These are phyloP conservation scores for Diplotaxis tenuifolia DNA, from an alignment of 345 rosid genomes.

Conservation along the genomic window DNA sequence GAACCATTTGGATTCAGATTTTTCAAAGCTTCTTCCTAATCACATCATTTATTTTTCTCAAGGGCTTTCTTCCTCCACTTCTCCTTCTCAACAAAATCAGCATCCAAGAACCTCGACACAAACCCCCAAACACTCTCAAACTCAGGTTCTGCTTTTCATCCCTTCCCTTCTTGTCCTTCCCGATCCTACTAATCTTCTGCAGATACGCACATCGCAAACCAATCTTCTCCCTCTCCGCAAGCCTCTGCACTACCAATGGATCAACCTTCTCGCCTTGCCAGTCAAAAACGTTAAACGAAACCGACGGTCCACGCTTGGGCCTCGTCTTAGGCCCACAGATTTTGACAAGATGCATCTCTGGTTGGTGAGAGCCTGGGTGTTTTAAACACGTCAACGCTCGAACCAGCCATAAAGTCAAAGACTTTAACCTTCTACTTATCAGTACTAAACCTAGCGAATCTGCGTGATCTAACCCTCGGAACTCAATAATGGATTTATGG, in stretches of 20 bases:
- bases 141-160: neutral
- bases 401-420: slow-evolving; percentile 70
- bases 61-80: slow-evolving; percentile 65
- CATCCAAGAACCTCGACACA: slow-evolving; percentile 76
- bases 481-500: slow-evolving; percentile 39
- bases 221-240: slow-evolving; percentile 66
- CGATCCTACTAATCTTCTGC: slow-evolving; percentile 45
- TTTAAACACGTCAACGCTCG: slow-evolving; percentile 62
- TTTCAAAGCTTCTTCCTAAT: too few species aligned
- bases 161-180: slow-evolving; percentile 18
- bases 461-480: slow-evolving; percentile 67
- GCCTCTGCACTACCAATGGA: slow-evolving; percentile 65
- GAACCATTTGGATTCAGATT: neutral
- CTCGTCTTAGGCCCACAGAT: slow-evolving; percentile 68
- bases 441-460: slow-evolving; percentile 60
- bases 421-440: slow-evolving; percentile 57
- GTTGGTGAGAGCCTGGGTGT: slow-evolving; percentile 57
- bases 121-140: slow-evolving; percentile 57
- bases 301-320: slow-evolving; percentile 51
- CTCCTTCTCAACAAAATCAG: slow-evolving; percentile 91
- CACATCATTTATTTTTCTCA: slow-evolving; percentile 29
- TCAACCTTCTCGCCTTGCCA: slow-evolving; percentile 82
- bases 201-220: slow-evolving; percentile 51
- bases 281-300: slow-evolving; percentile 76
- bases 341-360: slow-evolving; percentile 43